Evolutionary conservation across 257 asterid species (phyloP).

Genomic region (Coffea canephora): DNA sequence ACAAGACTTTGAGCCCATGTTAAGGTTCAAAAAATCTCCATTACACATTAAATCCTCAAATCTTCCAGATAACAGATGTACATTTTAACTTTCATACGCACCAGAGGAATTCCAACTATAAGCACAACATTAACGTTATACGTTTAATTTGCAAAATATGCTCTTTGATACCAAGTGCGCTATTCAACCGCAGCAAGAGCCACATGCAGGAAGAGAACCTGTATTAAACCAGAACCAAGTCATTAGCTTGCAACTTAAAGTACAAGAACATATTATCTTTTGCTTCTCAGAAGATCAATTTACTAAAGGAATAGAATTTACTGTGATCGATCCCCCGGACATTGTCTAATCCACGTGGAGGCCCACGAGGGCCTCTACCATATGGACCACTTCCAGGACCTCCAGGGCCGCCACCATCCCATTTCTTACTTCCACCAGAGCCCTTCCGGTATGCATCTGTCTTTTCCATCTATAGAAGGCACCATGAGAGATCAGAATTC

Average conservation of each 20-base stretch:
- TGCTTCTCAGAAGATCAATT: not conserved
- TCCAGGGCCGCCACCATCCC: conserved; percentile 96
- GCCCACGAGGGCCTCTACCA: conserved; percentile 93
- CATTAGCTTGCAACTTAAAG: not conserved
- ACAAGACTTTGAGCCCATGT: not conserved
- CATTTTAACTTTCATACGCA: not conserved
- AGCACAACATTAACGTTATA: not conserved
- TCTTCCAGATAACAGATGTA: not conserved
- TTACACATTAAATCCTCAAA: not conserved
- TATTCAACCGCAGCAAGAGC: conserved; percentile 86
- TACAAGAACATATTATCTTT: not conserved
- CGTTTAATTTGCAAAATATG: not conserved
- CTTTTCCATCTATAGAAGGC: conserved; percentile 71
- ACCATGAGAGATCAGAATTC: not conserved
- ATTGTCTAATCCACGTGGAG: conserved; percentile 81
- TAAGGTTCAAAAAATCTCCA: not conserved
- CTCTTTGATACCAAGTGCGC: not conserved
- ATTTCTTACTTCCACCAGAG: conserved; percentile 85
- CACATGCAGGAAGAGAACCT: conserved; percentile 96
- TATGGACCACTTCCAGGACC: conserved; percentile 90
- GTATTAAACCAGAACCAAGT: conserved; percentile 10
- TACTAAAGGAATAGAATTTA: conserved; percentile 36
- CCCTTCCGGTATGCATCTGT: conserved; percentile 78
- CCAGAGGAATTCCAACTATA: not conserved
- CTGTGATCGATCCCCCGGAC: conserved; percentile 93